Evolutionary conservation across 257 asterid species (phyloP).

Genomic region (Ilex aquifolium): DNA sequence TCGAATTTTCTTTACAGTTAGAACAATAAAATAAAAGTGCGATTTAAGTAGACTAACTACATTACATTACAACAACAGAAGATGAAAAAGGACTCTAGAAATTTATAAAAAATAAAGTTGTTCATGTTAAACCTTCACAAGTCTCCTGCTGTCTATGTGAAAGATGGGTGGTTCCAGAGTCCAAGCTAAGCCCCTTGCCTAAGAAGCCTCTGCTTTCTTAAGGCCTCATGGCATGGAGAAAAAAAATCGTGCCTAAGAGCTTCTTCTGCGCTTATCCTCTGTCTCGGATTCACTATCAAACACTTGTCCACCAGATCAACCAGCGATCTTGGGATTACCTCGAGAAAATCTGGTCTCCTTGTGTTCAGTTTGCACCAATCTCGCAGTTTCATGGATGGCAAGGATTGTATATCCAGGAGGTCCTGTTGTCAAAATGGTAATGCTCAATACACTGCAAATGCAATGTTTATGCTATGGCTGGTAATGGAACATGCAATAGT

Average conservation of each 20-base stretch:
- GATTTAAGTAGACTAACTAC: background rate
- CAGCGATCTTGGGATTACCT: slow-evolving; percentile 54
- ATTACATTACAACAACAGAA: slow-evolving; percentile 3
- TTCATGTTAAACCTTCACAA: slow-evolving; percentile 20
- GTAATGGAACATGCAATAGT: too few species aligned
- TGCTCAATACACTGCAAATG: background rate
- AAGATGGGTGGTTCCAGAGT: slow-evolving; percentile 9
- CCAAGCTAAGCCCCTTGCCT: slow-evolving; percentile 34
- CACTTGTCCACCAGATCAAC: slow-evolving; percentile 81
- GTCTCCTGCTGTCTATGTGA: slow-evolving; percentile 21
- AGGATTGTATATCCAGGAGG: slow-evolving; percentile 49
- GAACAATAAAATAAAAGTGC: too few species aligned
- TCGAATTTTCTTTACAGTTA: background rate
- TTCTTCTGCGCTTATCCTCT: slow-evolving; percentile 82
- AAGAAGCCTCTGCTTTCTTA: slow-evolving; percentile 43
- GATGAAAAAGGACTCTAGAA: background rate
- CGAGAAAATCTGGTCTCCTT: slow-evolving; percentile 48
- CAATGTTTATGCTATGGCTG: background rate
- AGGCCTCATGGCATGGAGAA: slow-evolving; percentile 41
- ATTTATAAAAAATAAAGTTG: background rate
- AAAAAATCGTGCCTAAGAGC: slow-evolving; percentile 78
- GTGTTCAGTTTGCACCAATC: slow-evolving; percentile 78
- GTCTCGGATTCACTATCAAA: slow-evolving; percentile 68
- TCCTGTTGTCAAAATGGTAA: slow-evolving; percentile 41
- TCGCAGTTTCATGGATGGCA: slow-evolving; percentile 42